These are phyloP conservation scores for Vigna hirtella DNA, from an alignment of 306 rosid species.

Conservation along the genomic window DNA sequence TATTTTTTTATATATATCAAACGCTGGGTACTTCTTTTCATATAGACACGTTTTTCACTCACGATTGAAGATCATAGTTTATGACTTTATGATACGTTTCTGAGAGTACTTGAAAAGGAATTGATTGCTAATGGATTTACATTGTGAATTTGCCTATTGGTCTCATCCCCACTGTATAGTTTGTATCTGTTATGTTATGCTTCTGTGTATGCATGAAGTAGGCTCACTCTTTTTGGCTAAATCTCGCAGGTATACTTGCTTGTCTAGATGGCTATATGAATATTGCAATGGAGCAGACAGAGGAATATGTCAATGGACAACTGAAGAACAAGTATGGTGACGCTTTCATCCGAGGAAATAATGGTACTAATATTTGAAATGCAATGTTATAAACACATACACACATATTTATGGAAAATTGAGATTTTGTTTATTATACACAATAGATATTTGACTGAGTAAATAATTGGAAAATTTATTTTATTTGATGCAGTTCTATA, in stretches of 20 bases:
- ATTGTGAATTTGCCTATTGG: slow-evolving; percentile 17
- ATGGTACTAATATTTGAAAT: slow-evolving; percentile 57
- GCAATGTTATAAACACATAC: neutral
- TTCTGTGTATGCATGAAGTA: slow-evolving; percentile 9
- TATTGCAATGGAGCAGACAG: slow-evolving; percentile 99
- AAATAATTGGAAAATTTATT: slow-evolving; percentile 17
- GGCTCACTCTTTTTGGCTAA: slow-evolving; percentile 33
- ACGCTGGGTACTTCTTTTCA: slow-evolving; percentile 8
- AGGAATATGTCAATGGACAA: slow-evolving; percentile 94
- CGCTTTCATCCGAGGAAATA: slow-evolving; percentile 94
- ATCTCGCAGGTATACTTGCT: slow-evolving; percentile 82
- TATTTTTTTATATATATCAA: slow-evolving; percentile 9
- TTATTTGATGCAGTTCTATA: slow-evolving; percentile 75
- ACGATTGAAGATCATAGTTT: neutral
- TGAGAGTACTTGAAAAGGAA: slow-evolving; percentile 18
- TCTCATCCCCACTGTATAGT: neutral
- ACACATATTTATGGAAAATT: neutral
- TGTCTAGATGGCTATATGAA: slow-evolving; percentile 99
- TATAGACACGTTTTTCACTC: neutral
- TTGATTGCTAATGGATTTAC: slow-evolving; percentile 5
- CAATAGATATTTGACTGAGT: slow-evolving; percentile 22
- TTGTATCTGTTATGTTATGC: slow-evolving; percentile 14
- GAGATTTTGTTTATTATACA: neutral
- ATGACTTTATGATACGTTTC: slow-evolving; percentile 3
- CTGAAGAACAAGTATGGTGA: slow-evolving; percentile 95